Evolutionary conservation across 805 yeast genomes (phyloP).

Genomic region (Sungouiozyma intestinalis): DNA sequence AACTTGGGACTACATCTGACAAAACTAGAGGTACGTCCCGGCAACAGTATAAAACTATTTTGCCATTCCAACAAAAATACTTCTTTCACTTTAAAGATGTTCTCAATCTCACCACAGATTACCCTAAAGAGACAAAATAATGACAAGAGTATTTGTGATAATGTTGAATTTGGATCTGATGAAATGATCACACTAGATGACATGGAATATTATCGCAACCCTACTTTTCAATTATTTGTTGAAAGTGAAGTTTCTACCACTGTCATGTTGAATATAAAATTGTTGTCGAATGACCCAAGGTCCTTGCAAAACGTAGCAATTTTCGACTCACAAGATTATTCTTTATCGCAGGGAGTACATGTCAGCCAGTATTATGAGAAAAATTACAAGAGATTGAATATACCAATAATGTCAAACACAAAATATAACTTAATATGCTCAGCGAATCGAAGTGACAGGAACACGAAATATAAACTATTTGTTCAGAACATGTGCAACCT

Average conservation of each 20-base stretch:
- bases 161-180: conserved; percentile 2
- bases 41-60: conserved; percentile 5
- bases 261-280: conserved; percentile 9
- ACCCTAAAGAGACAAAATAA: conserved; percentile 4
- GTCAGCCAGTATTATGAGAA: conserved; percentile 6
- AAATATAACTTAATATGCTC: conserved; percentile 19
- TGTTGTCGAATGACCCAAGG: conserved; percentile 7
- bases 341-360: conserved; percentile 17
- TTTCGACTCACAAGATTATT: conserved; percentile 14
- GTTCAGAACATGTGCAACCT: neutral
- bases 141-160: neutral
- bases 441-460: conserved; percentile 1
- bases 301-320: conserved; percentile 16
- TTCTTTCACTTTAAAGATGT: conserved; percentile 16
- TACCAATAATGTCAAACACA: conserved; percentile 14
- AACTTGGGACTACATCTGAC: conserved; percentile 33
- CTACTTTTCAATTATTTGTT: conserved; percentile 15
- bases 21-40: conserved; percentile 13
- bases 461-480: conserved; percentile 6
- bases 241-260: conserved; percentile 4
- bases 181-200: neutral
- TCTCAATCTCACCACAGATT: conserved; percentile 8
- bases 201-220: conserved; percentile 13
- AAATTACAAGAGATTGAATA: conserved; percentile 5
- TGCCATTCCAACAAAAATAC: conserved; percentile 19